Base-by-base conservation (phyloP, 2,329 filamentous ascomycete genomes). In the Knoxdaviesia capensis region DNA sequence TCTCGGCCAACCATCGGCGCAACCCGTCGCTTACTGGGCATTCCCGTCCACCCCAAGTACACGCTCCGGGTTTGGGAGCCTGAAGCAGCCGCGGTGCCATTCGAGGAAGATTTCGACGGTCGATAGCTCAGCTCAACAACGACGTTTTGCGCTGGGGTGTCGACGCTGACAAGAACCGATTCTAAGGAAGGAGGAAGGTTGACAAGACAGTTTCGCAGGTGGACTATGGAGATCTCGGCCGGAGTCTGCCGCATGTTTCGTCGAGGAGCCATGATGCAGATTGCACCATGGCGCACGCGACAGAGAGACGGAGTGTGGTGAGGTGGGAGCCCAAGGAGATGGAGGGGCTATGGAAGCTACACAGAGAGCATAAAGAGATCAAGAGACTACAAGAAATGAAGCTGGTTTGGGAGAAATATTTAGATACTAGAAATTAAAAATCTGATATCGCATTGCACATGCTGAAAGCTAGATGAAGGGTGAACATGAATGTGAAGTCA, bases 21-120 rank as follows among this genome's bases (percentile, higher is more conserved):
- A 50, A 81, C 64, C 56, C 77, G 81, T 54, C 83, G 76, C 68
- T 87, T 92, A 65, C 87, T 94, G 49, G 86, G 81, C 84, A 98
- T 92, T 51, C 90, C 90, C 7, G 90, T 94, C 90, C 90, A 98
- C 57, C 90, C 90, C 45, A 93, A 68, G 56, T 81, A 98, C 51
- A 92, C 68, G 39, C 83, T 92, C 53, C 70, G 73, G 50, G 75
- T 72, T 42, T 63, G 59, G 6, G 63, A 55, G 41, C 65, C 56
- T 35, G 30, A 20, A 20, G 20, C 20, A 20, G 63, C 53, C 48
- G 66, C 63, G 43, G 66, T 43, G 38, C 52, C 55, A 36, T 71
- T 57, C 28, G 69, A 63, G 36, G 67, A 56, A 36, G 72, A 60
- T n/a, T 36, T 46, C 8, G 40, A 30, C 33, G 42, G 42, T 8